phyloP scores from a whole-genome alignment of 2,329 filamentous ascomycete species.

The Fusarium pilosicola region DNA sequence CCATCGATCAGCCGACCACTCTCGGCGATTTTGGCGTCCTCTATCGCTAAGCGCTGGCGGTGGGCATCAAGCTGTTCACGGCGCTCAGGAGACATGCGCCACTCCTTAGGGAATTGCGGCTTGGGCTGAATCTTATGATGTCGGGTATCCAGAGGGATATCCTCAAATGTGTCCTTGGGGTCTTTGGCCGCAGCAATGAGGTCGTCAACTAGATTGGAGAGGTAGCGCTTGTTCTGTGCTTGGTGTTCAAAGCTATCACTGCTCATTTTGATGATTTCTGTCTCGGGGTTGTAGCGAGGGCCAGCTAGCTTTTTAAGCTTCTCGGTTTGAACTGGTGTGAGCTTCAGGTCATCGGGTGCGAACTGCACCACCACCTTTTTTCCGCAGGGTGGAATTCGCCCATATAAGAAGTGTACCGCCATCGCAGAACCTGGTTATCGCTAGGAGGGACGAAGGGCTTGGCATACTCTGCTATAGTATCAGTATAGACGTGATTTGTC shows the following conservation, averaged over 20 bases:
- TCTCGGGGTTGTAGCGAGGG: constrained; percentile 86
- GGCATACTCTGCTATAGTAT: constrained; percentile 72
- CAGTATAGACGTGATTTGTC: constrained; percentile 7
- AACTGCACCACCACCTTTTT: constrained; percentile 96
- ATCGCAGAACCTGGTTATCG: constrained; percentile 78
- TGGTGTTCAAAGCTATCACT: constrained; percentile 88
- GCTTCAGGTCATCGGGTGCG: constrained; percentile 75
- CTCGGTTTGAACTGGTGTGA: constrained; percentile 73
- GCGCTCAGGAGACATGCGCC: constrained; percentile 80
- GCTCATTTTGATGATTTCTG: constrained; percentile 85
- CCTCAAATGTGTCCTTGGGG: constrained; percentile 81
- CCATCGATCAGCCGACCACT: constrained; percentile 70
- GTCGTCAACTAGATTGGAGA: constrained; percentile 79
- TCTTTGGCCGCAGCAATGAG: constrained; percentile 83
- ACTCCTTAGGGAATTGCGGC: constrained; percentile 80
- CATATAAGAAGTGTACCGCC: constrained; percentile 97
- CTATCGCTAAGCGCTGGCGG: constrained; percentile 61
- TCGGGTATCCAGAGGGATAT: constrained; percentile 88
- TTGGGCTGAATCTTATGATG: constrained; percentile 79
- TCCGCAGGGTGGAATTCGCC: constrained; percentile 92
- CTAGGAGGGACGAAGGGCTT: constrained; percentile 82
- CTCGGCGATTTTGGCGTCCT: constrained; percentile 65
- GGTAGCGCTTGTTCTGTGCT: constrained; percentile 96
- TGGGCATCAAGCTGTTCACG: constrained; percentile 70
- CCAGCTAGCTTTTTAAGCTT: constrained; percentile 93